Conservation (phyloP, 2,329 filamentous ascomycete species). For the Aspergillus hiratsukae region DNA sequence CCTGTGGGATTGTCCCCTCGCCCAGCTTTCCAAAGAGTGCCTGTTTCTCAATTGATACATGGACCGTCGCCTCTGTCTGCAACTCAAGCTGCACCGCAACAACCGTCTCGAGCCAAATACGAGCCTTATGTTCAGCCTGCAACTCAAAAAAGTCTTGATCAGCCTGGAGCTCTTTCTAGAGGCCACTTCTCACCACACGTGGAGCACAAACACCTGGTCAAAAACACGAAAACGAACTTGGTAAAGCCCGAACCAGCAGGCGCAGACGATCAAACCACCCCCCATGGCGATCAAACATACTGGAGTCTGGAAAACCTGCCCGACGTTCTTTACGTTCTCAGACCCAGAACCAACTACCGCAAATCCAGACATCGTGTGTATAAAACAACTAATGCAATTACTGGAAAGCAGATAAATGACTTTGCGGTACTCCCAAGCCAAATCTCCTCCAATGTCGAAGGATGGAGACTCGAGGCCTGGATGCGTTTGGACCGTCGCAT, state of each 20-base stretch:
- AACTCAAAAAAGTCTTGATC: background rate
- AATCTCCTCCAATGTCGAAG: slow-evolving; percentile 20
- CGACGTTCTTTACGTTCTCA: slow-evolving; percentile 22
- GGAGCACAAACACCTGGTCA: background rate
- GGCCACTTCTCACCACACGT: background rate
- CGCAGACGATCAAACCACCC: slow-evolving; percentile 7
- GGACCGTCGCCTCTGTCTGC: background rate
- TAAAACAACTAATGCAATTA: slow-evolving; percentile 10
- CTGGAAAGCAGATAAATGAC: slow-evolving; percentile 9
- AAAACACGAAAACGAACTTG: background rate
- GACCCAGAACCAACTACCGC: slow-evolving; percentile 4
- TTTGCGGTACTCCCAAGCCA: slow-evolving; percentile 12
- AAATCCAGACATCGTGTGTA: slow-evolving; percentile 2
- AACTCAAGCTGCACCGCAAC: background rate
- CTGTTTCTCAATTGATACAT: background rate
- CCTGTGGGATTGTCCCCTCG: background rate
- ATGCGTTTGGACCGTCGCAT: slow-evolving; percentile 21
- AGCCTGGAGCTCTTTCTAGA: background rate
- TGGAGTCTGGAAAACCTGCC: slow-evolving; percentile 24
- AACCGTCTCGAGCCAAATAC: background rate
- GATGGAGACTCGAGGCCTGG: slow-evolving; percentile 25
- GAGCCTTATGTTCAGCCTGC: background rate
- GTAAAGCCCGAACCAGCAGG: background rate
- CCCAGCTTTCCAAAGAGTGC: background rate
- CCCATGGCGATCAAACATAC: slow-evolving; percentile 11